phyloP scores from a whole-genome alignment of 1,284 basidiomycete genomes.

The Butyriboletus appendiculatus region DNA sequence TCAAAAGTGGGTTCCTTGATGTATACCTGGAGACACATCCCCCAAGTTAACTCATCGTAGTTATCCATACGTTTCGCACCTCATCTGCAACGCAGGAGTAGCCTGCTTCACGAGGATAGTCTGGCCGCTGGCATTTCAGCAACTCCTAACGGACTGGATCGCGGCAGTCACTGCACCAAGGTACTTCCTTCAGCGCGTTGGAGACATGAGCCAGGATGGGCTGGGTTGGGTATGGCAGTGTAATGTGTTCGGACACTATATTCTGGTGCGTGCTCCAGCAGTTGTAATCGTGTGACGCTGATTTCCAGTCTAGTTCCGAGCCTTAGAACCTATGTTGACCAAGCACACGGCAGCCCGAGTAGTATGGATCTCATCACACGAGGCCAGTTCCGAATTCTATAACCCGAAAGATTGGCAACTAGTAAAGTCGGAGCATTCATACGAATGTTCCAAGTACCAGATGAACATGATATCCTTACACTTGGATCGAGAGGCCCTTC shows the following conservation, averaged over 20 bases:
- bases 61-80: conserved; percentile 80
- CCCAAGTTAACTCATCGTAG: conserved; percentile 39
- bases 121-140: conserved; percentile 50
- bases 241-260: conserved; percentile 84
- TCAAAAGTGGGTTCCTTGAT: conserved; percentile 46
- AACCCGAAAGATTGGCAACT: conserved; percentile 75
- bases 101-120: conserved; percentile 64
- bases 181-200: conserved; percentile 63
- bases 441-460: conserved; percentile 80
- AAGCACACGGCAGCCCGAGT: conserved; percentile 53
- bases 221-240: conserved; percentile 85
- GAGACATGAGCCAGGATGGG: conserved; percentile 67
- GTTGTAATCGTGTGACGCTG: conserved; percentile 6
- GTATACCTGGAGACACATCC: neutral
- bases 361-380: conserved; percentile 81
- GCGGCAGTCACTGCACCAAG: conserved; percentile 56
- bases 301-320: conserved; percentile 51
- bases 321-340: conserved; percentile 51
- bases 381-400: conserved; percentile 57
- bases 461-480: conserved; percentile 68
- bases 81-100: conserved; percentile 84
- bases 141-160: conserved; percentile 52
- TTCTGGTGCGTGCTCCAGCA: conserved; percentile 57
- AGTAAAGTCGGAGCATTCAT: conserved; percentile 58
- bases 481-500: conserved; percentile 50